Conservation (phyloP, 768 basidiomycete species). For the Fibroporia radiculosa region DNA sequence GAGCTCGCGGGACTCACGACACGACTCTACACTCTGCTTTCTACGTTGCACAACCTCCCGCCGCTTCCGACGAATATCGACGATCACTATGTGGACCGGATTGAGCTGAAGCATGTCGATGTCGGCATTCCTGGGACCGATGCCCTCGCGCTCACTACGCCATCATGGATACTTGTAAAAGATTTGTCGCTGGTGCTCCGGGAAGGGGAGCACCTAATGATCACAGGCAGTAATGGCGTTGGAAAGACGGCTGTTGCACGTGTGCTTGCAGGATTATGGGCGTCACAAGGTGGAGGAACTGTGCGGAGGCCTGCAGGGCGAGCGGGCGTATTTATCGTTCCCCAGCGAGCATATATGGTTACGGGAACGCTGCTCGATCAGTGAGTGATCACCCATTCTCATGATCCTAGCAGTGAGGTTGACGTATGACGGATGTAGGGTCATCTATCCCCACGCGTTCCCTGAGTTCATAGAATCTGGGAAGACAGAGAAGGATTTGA, state of each 20-base stretch:
- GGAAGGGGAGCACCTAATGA: slow-evolving; percentile 83
- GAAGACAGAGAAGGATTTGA: slow-evolving; percentile 59
- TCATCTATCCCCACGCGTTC: slow-evolving; percentile 88
- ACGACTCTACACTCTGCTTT: slow-evolving; percentile 80
- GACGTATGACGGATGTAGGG: slow-evolving; percentile 25
- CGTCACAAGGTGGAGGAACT: slow-evolving; percentile 34
- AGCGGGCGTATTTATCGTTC: slow-evolving; percentile 72
- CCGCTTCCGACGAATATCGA: slow-evolving; percentile 35
- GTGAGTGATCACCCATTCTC: slow-evolving; percentile 24
- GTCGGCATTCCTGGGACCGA: slow-evolving; percentile 43
- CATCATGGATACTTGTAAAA: slow-evolving; percentile 49
- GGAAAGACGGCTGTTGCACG: slow-evolving; percentile 88
- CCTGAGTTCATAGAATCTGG: slow-evolving; percentile 57
- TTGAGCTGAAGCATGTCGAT: slow-evolving; percentile 63
- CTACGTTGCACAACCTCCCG: slow-evolving; percentile 72
- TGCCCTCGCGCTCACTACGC: slow-evolving; percentile 20
- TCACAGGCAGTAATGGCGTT: slow-evolving; percentile 88
- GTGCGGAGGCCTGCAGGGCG: slow-evolving; percentile 31
- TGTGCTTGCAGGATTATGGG: slow-evolving; percentile 87
- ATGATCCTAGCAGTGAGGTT: neutral
- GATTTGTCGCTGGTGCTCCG: slow-evolving; percentile 57
- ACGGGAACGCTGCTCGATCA: slow-evolving; percentile 85
- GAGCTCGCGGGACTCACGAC: slow-evolving; percentile 93
- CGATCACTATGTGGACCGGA: slow-evolving; percentile 32
- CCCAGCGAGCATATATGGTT: slow-evolving; percentile 91